Percentiles rank a stretch among this genome's conserved stretches.
Conservation (phyloP, 73 alveolate genomes). For the Effrenium voratum region DNA sequence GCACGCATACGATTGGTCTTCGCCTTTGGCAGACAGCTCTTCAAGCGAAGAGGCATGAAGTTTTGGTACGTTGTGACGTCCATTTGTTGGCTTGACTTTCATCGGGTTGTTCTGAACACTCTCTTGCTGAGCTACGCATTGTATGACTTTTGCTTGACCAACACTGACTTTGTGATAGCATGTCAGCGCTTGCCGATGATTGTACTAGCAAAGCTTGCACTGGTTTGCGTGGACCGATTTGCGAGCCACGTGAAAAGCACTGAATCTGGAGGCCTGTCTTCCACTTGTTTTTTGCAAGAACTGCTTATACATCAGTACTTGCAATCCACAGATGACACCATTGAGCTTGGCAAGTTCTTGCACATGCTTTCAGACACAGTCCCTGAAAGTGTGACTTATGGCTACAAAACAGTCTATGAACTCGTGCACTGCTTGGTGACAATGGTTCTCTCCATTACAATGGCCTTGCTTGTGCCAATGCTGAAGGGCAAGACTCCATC, state of each 20-base stretch:
- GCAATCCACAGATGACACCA: constrained; percentile 57
- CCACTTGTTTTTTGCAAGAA: constrained; percentile 62
- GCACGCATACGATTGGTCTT: constrained; percentile 42
- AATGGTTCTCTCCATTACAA: constrained; percentile 32
- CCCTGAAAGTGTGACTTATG: constrained; percentile 62
- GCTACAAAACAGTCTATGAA: constrained; percentile 40
- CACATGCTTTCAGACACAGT: constrained; percentile 86
- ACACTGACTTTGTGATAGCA: constrained; percentile 3
- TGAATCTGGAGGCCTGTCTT: constrained; percentile 39
- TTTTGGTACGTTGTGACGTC: constrained; percentile 70
- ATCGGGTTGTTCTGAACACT: constrained; percentile 57
- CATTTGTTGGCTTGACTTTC: constrained; percentile 66
- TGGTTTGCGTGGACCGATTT: constrained; percentile 75
- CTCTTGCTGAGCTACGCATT: constrained; percentile 76
- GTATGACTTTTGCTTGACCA: constrained; percentile 64
- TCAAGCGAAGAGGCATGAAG: constrained; percentile 40
- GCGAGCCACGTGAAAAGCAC: constrained; percentile 73
- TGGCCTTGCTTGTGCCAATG: constrained; percentile 55
- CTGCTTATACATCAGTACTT: constrained; percentile 34
- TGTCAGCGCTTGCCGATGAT: constrained; percentile 67
- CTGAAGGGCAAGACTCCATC: constrained; percentile 62
- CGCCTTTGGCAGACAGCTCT: constrained; percentile 32
- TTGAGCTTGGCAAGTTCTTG: constrained; percentile 65
- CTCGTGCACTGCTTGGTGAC: constrained; percentile 72
- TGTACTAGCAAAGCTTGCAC: constrained; percentile 54